These are phyloP conservation scores for Ceratocystis cacaofunesta DNA, from an alignment of 2,329 filamentous ascomycete species.

Conservation along the genomic window DNA sequence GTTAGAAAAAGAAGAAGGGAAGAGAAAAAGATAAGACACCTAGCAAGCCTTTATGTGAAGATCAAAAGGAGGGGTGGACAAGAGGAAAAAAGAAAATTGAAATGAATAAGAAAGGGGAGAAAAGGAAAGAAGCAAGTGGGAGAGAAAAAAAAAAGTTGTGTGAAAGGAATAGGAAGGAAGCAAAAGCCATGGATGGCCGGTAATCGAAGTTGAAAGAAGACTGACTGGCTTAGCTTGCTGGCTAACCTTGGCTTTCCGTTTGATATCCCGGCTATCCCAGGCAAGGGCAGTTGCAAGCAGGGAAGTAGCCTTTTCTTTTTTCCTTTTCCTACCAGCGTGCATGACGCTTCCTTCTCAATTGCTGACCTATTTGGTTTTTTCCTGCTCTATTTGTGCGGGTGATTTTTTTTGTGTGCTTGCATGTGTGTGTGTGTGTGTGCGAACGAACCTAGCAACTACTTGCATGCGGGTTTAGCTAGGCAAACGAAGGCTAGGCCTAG, in stretches of 20 bases:
- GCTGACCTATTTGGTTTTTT: neutral
- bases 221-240: neutral
- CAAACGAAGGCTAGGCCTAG: neutral
- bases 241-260: neutral
- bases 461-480: neutral
- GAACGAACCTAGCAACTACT: neutral
- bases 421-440: neutral
- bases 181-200: neutral
- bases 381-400: neutral
- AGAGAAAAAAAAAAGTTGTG: neutral
- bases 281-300: neutral
- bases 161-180: constrained; percentile 3
- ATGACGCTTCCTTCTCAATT: neutral
- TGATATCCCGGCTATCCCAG: neutral
- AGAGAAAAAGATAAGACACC: neutral
- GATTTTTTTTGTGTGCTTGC: neutral
- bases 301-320: neutral
- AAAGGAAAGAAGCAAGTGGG: neutral
- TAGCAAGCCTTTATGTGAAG: neutral
- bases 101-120: neutral
- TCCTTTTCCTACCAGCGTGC: neutral
- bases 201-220: neutral
- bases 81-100: neutral
- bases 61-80: constrained; percentile 3
- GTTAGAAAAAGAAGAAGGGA: neutral